Percentiles rank a stretch among this genome's conserved stretches.
Conservation (phyloP, 345 rosid species). For the Eucalyptus globulus region DNA sequence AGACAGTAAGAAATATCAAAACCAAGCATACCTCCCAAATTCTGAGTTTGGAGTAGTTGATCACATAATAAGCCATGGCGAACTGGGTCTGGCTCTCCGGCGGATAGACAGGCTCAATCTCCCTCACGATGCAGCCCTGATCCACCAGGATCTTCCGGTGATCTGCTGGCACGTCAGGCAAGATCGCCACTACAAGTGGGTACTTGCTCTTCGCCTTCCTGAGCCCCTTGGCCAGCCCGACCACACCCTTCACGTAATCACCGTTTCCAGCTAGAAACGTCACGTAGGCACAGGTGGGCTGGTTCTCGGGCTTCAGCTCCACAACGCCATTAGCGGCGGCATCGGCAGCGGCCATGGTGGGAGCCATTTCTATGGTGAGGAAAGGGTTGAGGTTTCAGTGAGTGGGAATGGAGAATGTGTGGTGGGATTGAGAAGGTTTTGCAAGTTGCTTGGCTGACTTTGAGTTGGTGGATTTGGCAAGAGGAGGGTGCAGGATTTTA, state of each 20-base stretch:
- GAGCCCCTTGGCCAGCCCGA: conserved; percentile 30
- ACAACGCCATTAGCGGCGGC: not conserved
- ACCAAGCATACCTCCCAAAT: conserved; percentile 20
- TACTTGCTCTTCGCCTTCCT: conserved; percentile 18
- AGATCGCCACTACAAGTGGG: conserved; percentile 21
- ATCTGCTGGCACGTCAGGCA: conserved; percentile 30
- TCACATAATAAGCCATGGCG: conserved; percentile 6
- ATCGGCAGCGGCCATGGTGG: not conserved
- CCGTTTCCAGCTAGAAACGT: conserved; percentile 11
- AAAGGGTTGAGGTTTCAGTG: not conserved
- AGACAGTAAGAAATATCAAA: not conserved
- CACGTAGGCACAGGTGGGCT: conserved; percentile 11
- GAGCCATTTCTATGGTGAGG: not conserved
- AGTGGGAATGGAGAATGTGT: not conserved
- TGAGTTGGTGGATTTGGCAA: not conserved
- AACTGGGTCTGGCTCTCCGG: conserved; percentile 4
- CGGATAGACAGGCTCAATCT: conserved; percentile 22
- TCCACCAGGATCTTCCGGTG: conserved; percentile 15
- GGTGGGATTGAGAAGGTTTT: not conserved
- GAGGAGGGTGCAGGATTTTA: not conserved
- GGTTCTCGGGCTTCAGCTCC: not conserved
- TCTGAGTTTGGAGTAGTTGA: conserved; percentile 32
- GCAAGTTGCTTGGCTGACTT: not conserved
- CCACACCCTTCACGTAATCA: conserved; percentile 26
- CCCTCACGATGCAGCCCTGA: conserved; percentile 23